These are phyloP conservation scores for Eucalyptus regnans DNA, from an alignment of 345 rosid species.

Conservation along the genomic window DNA sequence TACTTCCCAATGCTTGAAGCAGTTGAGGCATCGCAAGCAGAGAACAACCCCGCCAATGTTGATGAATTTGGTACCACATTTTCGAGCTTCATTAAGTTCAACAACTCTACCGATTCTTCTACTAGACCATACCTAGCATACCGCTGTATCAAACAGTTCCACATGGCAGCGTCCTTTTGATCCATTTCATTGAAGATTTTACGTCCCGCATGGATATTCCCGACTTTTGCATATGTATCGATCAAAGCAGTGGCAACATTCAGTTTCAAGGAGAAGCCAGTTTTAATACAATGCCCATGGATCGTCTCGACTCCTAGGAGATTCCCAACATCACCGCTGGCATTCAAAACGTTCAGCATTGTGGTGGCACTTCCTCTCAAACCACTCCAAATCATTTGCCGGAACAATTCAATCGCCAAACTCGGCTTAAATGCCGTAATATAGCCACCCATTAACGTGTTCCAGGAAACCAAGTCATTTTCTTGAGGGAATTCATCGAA, in stretches of 20 bases:
- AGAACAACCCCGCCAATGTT: conserved; percentile 39
- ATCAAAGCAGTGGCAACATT: conserved; percentile 41
- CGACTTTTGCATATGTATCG: conserved; percentile 32
- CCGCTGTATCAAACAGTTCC: conserved; percentile 62
- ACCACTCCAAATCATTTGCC: conserved; percentile 10
- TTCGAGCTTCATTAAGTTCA: conserved; percentile 36
- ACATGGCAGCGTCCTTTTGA: conserved; percentile 34
- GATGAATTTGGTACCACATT: conserved; percentile 33
- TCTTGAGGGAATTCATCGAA: conserved; percentile 40
- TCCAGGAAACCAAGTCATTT: conserved; percentile 44
- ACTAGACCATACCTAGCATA: conserved; percentile 40
- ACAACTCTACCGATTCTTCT: conserved; percentile 33
- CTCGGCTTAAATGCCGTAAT: conserved; percentile 18
- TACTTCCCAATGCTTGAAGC: conserved; percentile 18
- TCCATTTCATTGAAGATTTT: conserved; percentile 27
- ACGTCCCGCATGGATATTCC: conserved; percentile 22
- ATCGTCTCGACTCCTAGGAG: conserved; percentile 21
- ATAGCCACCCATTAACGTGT: conserved; percentile 42
- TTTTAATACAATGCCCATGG: conserved; percentile 37
- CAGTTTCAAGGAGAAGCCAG: conserved; percentile 20
- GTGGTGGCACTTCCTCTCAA: conserved; percentile 20
- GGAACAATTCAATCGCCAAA: conserved; percentile 16
- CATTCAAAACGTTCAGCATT: conserved; percentile 22
- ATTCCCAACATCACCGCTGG: conserved; percentile 23
- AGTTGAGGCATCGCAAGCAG: conserved; percentile 37